Conservation (phyloP, 768 basidiomycete species). For the Clitopilus hobsonii region DNA sequence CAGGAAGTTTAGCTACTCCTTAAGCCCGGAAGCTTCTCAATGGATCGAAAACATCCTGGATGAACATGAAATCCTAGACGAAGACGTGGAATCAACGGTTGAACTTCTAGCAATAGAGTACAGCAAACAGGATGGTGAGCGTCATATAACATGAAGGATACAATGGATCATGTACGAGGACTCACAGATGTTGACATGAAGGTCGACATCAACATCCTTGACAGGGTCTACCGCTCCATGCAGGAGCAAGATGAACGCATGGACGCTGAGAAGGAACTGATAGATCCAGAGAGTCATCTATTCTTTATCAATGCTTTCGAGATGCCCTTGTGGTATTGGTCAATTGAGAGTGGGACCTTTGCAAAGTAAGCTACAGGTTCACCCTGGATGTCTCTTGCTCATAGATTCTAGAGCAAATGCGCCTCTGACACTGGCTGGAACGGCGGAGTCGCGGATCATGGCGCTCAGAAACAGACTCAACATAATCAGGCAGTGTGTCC, state of each 20-base stretch:
- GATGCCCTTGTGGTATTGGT: slow-evolving; percentile 95
- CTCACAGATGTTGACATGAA: slow-evolving; percentile 75
- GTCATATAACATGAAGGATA: not conserved
- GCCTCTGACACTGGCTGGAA: slow-evolving; percentile 69
- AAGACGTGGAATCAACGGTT: slow-evolving; percentile 68
- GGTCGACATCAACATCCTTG: slow-evolving; percentile 62
- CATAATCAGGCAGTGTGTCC: slow-evolving; percentile 88
- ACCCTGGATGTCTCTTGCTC: not conserved
- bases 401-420: slow-evolving; percentile 38
- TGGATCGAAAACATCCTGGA: slow-evolving; percentile 70
- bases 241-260: slow-evolving; percentile 58
- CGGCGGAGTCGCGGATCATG: slow-evolving; percentile 75
- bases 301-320: slow-evolving; percentile 88
- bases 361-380: slow-evolving; percentile 56
- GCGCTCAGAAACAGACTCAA: slow-evolving; percentile 83
- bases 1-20: slow-evolving; percentile 82
- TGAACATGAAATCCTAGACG: slow-evolving; percentile 63
- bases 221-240: slow-evolving; percentile 69
- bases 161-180: not conserved
- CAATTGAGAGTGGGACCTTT: slow-evolving; percentile 79
- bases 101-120: slow-evolving; percentile 84
- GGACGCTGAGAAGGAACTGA: slow-evolving; percentile 49
- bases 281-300: slow-evolving; percentile 80
- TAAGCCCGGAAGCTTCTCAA: slow-evolving; percentile 73
- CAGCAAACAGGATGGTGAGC: slow-evolving; percentile 81